Evolutionary conservation across 306 rosid species (phyloP).

Genomic region (Vigna trinervia): DNA sequence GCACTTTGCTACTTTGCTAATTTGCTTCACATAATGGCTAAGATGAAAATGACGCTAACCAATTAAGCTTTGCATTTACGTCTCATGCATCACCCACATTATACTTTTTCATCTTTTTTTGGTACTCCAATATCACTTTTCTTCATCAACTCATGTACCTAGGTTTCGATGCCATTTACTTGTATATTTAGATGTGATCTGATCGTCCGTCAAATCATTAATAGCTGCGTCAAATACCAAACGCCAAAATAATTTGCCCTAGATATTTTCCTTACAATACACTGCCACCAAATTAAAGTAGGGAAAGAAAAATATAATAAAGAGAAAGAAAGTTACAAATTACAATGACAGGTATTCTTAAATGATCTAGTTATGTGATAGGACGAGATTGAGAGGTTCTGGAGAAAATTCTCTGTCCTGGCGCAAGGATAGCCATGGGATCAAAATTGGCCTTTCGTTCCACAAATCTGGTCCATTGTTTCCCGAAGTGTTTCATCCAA

Average conservation of each 20-base stretch:
- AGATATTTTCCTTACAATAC: background rate
- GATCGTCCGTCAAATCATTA: background rate
- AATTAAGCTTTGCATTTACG: slow-evolving; percentile 14
- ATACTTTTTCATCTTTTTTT: background rate
- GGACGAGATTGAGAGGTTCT: slow-evolving; percentile 1
- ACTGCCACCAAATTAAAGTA: background rate
- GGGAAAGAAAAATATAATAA: background rate
- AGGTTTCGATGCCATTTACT: background rate
- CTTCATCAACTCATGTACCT: background rate
- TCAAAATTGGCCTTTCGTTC: slow-evolving; percentile 17
- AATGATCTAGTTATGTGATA: background rate
- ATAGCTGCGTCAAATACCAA: background rate
- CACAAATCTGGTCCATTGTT: background rate
- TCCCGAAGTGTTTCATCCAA: slow-evolving; percentile 18
- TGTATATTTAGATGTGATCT: background rate
- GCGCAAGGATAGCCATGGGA: slow-evolving; percentile 30
- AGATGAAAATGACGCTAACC: background rate
- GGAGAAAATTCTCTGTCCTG: slow-evolving; percentile 18
- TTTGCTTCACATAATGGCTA: background rate
- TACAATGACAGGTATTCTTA: background rate
- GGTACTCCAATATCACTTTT: too few species aligned
- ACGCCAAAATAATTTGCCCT: background rate
- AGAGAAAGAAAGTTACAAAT: background rate
- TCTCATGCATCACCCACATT: background rate
- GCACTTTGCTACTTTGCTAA: slow-evolving; percentile 4